phyloP scores from a whole-genome alignment of 2,329 filamentous ascomycete species.

The Colletotrichum eremochloae region DNA sequence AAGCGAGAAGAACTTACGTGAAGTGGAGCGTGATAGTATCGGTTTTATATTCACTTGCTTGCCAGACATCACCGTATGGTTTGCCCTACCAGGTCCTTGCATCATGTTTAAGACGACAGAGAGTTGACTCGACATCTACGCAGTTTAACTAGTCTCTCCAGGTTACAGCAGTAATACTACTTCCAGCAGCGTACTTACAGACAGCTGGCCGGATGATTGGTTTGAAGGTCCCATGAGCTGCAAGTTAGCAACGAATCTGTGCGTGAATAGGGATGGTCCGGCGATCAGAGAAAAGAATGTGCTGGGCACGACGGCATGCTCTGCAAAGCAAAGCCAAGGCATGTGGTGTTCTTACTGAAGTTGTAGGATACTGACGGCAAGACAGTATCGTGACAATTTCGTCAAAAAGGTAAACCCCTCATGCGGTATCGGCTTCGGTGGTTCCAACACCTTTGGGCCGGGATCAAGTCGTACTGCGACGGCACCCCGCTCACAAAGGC shows the following conservation, averaged over 20 bases:
- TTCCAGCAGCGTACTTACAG: not conserved
- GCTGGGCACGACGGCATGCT: not conserved
- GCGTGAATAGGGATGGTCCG: not conserved
- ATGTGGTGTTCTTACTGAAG: not conserved
- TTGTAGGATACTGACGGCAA: not conserved
- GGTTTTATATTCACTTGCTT: not conserved
- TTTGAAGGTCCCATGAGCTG: not conserved
- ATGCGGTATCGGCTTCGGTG: not conserved
- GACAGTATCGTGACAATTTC: not conserved
- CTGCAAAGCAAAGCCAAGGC: not conserved
- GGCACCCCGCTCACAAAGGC: not conserved
- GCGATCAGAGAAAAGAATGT: not conserved
- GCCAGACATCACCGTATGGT: not conserved
- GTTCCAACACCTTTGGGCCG: not conserved
- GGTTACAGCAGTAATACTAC: not conserved
- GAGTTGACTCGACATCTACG: not conserved
- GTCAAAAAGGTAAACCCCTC: not conserved
- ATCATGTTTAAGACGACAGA: not conserved
- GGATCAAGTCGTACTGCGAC: conserved; percentile 2
- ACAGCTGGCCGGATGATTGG: not conserved
- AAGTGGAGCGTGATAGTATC: not conserved
- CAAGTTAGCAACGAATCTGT: not conserved
- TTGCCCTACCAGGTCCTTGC: not conserved
- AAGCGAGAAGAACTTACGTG: not conserved
- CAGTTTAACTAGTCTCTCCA: not conserved